Conservation (phyloP, 225 moss, liverwort and hornwort genomes). For the Sphagnum tenellum region DNA sequence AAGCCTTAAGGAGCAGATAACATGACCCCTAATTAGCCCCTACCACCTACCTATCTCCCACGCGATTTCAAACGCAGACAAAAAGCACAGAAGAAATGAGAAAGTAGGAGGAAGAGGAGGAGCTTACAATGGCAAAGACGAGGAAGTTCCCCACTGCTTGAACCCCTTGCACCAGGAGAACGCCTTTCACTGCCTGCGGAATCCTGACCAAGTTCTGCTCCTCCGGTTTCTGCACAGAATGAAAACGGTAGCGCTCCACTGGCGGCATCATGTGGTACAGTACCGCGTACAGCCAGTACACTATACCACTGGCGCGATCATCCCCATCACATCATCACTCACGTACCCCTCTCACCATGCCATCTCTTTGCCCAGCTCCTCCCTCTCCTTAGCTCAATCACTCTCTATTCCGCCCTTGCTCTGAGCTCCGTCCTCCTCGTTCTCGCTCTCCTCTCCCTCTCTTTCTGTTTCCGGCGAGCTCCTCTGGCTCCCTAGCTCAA, state of each 20-base stretch:
- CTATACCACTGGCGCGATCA: conserved; percentile 55
- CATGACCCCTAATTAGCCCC: too few relatives aligned
- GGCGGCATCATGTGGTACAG: conserved; percentile 62
- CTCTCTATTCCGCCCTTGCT: too few relatives aligned
- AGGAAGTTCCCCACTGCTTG: conserved; percentile 65
- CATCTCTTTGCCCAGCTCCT: conserved; percentile 4
- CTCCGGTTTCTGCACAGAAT: conserved; percentile 74
- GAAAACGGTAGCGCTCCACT: conserved; percentile 59
- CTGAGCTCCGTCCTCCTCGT: conserved; percentile 17
- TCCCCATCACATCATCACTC: conserved; percentile 64
- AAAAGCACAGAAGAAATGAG: neutral
- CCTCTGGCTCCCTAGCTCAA: too few relatives aligned
- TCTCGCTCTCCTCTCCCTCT: conserved; percentile 38
- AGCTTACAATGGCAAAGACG: conserved; percentile 50
- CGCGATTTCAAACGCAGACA: neutral
- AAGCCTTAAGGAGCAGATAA: too few relatives aligned
- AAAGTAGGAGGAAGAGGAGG: neutral
- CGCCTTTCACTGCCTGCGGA: conserved; percentile 64
- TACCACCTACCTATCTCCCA: too few relatives aligned
- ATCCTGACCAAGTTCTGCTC: conserved; percentile 66
- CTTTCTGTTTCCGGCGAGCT: conserved; percentile 12
- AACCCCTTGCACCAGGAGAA: conserved; percentile 68
- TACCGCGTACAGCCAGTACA: conserved; percentile 91
- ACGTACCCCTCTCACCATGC: conserved; percentile 23
- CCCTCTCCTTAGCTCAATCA: too few relatives aligned